phyloP scores from a whole-genome alignment of 169 alveolate species.

The Condylostoma magnum region DNA sequence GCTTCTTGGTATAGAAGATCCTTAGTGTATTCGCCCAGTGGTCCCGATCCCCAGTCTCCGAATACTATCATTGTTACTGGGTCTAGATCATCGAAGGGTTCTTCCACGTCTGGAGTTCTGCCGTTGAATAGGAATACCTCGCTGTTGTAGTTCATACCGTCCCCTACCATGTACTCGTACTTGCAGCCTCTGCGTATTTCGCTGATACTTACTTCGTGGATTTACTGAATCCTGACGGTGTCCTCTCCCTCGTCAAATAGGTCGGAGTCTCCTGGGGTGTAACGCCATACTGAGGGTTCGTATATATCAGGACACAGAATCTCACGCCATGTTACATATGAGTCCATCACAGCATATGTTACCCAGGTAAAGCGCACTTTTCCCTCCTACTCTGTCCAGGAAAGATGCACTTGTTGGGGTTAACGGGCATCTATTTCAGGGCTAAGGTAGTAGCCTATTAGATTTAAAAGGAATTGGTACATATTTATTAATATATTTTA shows the following conservation, averaged over 20 bases:
- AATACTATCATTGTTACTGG: background rate
- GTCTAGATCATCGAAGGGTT: background rate
- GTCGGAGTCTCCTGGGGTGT: too few relatives aligned
- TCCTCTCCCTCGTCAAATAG: too few relatives aligned
- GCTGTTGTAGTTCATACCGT: background rate
- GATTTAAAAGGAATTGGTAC: too few relatives aligned
- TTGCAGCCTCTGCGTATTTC: background rate
- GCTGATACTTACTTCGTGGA: constrained; percentile 3
- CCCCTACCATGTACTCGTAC: constrained; percentile 6
- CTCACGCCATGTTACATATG: background rate
- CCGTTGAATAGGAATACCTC: constrained; percentile 4
- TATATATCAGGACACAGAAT: constrained; percentile 1
- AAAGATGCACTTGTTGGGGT: constrained; percentile 24
- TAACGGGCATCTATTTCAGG: too few relatives aligned
- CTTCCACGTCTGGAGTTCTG: constrained; percentile 11
- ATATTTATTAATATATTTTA: too few relatives aligned
- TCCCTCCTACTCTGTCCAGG: constrained; percentile 16
- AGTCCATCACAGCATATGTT: background rate
- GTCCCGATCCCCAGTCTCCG: constrained; percentile 19
- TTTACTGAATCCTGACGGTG: background rate
- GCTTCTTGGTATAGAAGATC: background rate
- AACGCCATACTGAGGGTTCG: background rate
- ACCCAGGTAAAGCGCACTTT: constrained; percentile 23
- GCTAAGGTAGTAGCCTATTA: too few relatives aligned
- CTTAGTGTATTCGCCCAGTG: background rate